phyloP scores from a whole-genome alignment of 345 rosid species.

The Gossypium anomalum region DNA sequence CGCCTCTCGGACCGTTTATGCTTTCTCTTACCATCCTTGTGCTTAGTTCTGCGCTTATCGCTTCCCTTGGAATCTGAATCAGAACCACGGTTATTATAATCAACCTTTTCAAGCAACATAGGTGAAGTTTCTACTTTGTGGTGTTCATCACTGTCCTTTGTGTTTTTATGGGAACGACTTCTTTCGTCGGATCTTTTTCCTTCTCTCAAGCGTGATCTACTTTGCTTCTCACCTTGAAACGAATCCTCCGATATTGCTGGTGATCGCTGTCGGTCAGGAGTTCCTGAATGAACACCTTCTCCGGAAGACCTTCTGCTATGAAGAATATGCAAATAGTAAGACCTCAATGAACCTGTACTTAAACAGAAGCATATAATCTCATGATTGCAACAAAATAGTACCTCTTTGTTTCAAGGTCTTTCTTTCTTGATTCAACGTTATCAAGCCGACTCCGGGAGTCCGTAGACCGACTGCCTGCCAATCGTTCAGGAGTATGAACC shows the following conservation, averaged over 20 bases:
- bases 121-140: slow-evolving; percentile 26
- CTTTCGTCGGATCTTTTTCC: slow-evolving; percentile 38
- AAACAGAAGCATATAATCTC: not conserved
- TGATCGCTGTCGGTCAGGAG: slow-evolving; percentile 37
- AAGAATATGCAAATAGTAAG: slow-evolving; percentile 23
- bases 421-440: slow-evolving; percentile 26
- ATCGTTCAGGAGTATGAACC: slow-evolving; percentile 26
- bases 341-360: not conserved
- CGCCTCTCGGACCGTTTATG: slow-evolving; percentile 52
- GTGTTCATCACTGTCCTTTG: slow-evolving; percentile 29
- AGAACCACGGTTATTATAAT: slow-evolving; percentile 30
- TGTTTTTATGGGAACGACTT: slow-evolving; percentile 22
- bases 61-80: slow-evolving; percentile 56
- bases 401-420: slow-evolving; percentile 46
- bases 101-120: slow-evolving; percentile 34
- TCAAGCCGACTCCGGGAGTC: slow-evolving; percentile 24
- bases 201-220: slow-evolving; percentile 14
- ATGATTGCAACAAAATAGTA: slow-evolving; percentile 18
- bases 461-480: slow-evolving; percentile 15
- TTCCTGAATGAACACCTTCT: slow-evolving; percentile 28
- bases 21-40: slow-evolving; percentile 48
- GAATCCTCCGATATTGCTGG: slow-evolving; percentile 32
- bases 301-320: slow-evolving; percentile 51
- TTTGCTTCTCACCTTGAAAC: slow-evolving; percentile 21
- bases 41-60: slow-evolving; percentile 36